Percentiles rank a stretch among this genome's conserved stretches.
Conservation (phyloP, 768 basidiomycete species). For the Leccinum rimulosum region DNA sequence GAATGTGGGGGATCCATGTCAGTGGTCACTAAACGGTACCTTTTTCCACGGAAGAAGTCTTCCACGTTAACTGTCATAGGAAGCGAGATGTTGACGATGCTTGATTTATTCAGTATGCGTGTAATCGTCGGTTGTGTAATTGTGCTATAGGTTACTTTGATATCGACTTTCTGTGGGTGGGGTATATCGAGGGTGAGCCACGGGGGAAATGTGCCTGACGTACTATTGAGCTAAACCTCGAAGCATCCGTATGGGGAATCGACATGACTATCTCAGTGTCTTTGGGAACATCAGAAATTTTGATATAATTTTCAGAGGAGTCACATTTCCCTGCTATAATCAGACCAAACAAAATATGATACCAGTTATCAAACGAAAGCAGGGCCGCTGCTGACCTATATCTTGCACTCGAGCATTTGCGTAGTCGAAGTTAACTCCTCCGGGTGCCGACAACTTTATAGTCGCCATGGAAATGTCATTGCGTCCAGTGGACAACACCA, state of each 20-base stretch:
- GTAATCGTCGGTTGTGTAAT: conserved; percentile 46
- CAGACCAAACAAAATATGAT: conserved; percentile 4
- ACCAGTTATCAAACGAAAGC: conserved; percentile 11
- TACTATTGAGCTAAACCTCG: conserved; percentile 61
- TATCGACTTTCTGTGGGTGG: conserved; percentile 58
- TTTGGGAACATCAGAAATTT: conserved; percentile 46
- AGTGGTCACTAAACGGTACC: conserved; percentile 40
- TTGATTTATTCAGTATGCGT: conserved; percentile 53
- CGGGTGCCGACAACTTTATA: conserved; percentile 54
- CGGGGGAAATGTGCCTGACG: conserved; percentile 18
- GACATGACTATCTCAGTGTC: conserved; percentile 47
- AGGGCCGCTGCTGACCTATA: conserved; percentile 25
- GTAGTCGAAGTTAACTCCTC: conserved; percentile 48
- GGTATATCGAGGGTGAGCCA: conserved; percentile 1
- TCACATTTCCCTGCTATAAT: conserved; percentile 32
- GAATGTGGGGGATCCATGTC: not conserved
- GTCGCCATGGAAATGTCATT: conserved; percentile 58
- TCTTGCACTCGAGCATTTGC: conserved; percentile 40
- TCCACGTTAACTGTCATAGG: conserved; percentile 93
- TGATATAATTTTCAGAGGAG: conserved; percentile 42
- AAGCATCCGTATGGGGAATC: conserved; percentile 67
- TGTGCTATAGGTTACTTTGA: conserved; percentile 70
- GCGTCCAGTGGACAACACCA: conserved; percentile 64
- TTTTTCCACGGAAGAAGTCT: conserved; percentile 88
- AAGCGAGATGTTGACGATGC: conserved; percentile 62